phyloP scores from a whole-genome alignment of 805 yeast genomes.

The Lipomyces spencermartinsiae region DNA sequence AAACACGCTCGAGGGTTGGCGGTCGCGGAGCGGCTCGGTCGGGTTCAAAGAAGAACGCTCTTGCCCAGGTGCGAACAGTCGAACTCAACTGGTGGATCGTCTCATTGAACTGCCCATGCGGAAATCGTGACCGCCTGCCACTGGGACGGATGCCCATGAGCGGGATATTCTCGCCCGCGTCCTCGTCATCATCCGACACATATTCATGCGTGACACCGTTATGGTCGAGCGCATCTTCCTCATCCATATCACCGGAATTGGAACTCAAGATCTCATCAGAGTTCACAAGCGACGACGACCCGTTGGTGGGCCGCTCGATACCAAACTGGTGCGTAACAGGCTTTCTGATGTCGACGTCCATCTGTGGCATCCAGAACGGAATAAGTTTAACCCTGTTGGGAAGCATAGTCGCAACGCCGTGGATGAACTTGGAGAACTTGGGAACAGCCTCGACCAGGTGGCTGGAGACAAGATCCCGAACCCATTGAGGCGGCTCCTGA shows the following conservation, averaged over 20 bases:
- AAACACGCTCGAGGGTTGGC: conserved; percentile 24
- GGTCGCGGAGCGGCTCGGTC: conserved; percentile 9
- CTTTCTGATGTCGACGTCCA: conserved; percentile 93
- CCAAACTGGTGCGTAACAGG: conserved; percentile 73
- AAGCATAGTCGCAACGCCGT: conserved; percentile 90
- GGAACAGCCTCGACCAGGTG: conserved; percentile 98
- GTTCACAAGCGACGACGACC: conserved; percentile 39
- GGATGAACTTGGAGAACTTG: conserved; percentile 95
- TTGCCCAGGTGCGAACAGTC: conserved; percentile 27
- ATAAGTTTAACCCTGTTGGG: conserved; percentile 82
- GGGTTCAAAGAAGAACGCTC: conserved; percentile 27
- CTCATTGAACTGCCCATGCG: conserved; percentile 24
- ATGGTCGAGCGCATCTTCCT: conserved; percentile 49
- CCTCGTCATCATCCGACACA: conserved; percentile 38
- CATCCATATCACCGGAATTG: conserved; percentile 45
- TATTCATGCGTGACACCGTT: conserved; percentile 16
- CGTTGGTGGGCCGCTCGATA: conserved; percentile 57
- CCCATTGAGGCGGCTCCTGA: conserved; percentile 99
- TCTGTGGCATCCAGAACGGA: conserved; percentile 98
- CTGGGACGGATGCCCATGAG: conserved; percentile 35
- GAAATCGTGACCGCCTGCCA: conserved; percentile 21
- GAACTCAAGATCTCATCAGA: conserved; percentile 42
- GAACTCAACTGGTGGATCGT: conserved; percentile 24
- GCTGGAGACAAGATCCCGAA: conserved; percentile 84
- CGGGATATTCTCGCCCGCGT: conserved; percentile 41